Percentiles rank a stretch among this genome's conserved stretches.
Evolutionary conservation across 2,329 filamentous ascomycete genomes (phyloP).

Genomic region (Colletotrichum godetiae): DNA sequence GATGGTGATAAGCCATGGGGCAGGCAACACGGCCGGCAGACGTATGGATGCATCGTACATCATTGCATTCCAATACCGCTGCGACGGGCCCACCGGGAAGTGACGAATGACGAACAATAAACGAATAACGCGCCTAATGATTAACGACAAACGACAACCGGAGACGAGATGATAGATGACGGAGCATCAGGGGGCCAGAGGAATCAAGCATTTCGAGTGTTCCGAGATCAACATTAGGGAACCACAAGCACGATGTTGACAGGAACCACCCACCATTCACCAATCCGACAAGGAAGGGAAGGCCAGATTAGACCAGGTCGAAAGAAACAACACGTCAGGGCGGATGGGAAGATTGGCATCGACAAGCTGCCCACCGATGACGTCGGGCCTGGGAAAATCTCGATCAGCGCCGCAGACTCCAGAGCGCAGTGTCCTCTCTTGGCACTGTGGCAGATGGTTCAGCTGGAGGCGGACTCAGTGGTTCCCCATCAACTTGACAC

Average conservation of each 20-base stretch:
- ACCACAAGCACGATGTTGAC: not conserved
- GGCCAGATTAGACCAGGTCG: not conserved
- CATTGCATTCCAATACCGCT: not conserved
- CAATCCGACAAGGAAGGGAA: not conserved
- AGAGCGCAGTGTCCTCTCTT: not conserved
- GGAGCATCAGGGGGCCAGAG: not conserved
- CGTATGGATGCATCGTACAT: not conserved
- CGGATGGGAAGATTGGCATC: constrained; percentile 6
- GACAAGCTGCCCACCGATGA: constrained; percentile 21
- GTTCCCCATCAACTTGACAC: constrained; percentile 34
- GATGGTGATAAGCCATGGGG: constrained; percentile 19
- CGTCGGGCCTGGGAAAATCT: constrained; percentile 17
- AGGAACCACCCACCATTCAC: not conserved
- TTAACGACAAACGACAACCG: not conserved
- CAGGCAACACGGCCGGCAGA: not conserved
- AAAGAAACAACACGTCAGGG: not conserved
- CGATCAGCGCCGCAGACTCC: constrained; percentile 2
- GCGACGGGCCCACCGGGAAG: not conserved
- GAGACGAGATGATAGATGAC: not conserved
- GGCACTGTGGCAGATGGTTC: not conserved
- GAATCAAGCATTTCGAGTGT: constrained; percentile 11
- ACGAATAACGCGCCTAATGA: not conserved
- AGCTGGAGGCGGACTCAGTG: constrained; percentile 9
- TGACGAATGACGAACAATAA: not conserved
- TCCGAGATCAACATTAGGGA: not conserved